These are phyloP conservation scores for Pseudotsuga menziesii DNA, from an alignment of 75 land plant species.

Conservation along the genomic window DNA sequence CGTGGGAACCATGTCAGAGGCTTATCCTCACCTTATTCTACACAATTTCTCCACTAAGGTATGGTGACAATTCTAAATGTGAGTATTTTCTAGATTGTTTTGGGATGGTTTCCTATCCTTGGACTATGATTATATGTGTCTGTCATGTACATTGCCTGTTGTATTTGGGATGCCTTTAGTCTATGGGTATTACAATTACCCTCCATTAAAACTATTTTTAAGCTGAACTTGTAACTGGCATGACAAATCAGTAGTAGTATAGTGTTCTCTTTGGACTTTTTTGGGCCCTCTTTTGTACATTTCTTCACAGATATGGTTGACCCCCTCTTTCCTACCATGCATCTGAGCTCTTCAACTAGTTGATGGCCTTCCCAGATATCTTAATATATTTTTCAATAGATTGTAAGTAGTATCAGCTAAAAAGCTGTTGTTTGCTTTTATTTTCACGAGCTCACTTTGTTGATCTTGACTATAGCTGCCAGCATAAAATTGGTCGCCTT, in stretches of 20 bases:
- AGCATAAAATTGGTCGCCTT: not conserved
- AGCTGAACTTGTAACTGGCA: not conserved
- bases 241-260: not conserved
- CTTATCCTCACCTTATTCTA: conserved; percentile 86
- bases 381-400: too few relatives aligned
- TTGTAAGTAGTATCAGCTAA: too few relatives aligned
- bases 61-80: not conserved
- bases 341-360: too few relatives aligned
- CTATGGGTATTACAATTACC: not conserved
- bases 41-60: conserved; percentile 89
- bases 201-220: not conserved
- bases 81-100: not conserved
- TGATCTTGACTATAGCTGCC: too few relatives aligned
- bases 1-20: conserved; percentile 95
- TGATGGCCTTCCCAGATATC: too few relatives aligned
- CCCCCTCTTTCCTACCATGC: too few relatives aligned
- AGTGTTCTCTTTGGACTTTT: not conserved
- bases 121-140: not conserved
- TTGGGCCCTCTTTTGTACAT: not conserved
- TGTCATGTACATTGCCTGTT: not conserved
- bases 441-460: too few relatives aligned
- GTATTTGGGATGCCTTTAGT: not conserved
- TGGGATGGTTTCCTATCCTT: conserved; percentile 1
- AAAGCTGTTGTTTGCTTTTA: too few relatives aligned
- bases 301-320: not conserved